These are phyloP conservation scores for Candida coleopterorum DNA, from an alignment of 805 yeast genomes.

Conservation along the genomic window DNA sequence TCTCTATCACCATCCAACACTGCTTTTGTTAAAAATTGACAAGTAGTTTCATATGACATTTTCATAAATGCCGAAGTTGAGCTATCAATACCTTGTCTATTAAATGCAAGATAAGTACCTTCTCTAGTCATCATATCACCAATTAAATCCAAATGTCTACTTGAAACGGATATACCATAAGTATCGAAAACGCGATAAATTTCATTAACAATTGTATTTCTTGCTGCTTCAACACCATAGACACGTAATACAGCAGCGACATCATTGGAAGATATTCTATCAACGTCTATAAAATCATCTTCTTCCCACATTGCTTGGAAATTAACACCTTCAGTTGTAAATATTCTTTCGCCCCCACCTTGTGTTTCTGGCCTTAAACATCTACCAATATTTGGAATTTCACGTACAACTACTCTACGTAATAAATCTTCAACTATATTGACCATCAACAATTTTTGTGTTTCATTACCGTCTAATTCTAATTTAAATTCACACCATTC, in stretches of 20 bases:
- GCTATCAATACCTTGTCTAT: constrained; percentile 96
- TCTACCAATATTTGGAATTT: constrained; percentile 86
- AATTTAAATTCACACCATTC: constrained; percentile 90
- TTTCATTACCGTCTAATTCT: constrained; percentile 68
- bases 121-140: constrained; percentile 99
- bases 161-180: constrained; percentile 89
- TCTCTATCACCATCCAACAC: constrained; percentile 90
- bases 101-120: constrained; percentile 93
- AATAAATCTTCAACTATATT: constrained; percentile 92
- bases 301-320: constrained; percentile 98
- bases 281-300: constrained; percentile 85
- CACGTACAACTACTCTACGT: constrained; percentile 86
- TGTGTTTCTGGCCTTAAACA: constrained; percentile 72
- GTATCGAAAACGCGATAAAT: constrained; percentile 93
- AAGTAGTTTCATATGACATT: constrained; percentile 98
- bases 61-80: constrained; percentile 95
- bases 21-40: constrained; percentile 94
- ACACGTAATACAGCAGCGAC: constrained; percentile 83
- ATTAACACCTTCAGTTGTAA: constrained; percentile 97
- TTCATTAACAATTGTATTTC: constrained; percentile 95
- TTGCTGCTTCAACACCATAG: constrained; percentile 98
- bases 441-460: constrained; percentile 94
- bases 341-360: constrained; percentile 61
- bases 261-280: constrained; percentile 88
- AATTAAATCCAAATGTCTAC: constrained; percentile 91